Conservation (phyloP, 2,329 filamentous ascomycete genomes). For the Cordyceps cicadae region DNA sequence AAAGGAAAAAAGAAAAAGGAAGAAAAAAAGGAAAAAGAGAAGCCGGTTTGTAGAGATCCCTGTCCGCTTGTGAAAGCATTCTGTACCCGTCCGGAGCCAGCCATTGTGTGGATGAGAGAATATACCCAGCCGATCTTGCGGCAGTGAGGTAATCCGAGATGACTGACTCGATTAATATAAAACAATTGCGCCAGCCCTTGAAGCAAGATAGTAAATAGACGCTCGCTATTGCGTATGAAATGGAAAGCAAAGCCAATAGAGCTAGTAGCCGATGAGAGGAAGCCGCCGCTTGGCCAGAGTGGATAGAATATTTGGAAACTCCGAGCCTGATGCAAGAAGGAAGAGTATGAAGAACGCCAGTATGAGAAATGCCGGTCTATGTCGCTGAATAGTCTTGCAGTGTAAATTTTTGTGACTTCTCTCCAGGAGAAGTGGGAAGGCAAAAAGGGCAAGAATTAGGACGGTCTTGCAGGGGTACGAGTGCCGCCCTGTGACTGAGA, state of each 20-base stretch:
- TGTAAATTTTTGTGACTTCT: constrained; percentile 17
- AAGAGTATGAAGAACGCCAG: constrained; percentile 27
- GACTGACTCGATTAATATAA: constrained; percentile 24
- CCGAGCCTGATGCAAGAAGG: constrained; percentile 33
- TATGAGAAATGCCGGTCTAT: constrained; percentile 27
- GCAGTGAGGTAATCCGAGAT: constrained; percentile 27
- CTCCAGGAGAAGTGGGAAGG: constrained; percentile 20
- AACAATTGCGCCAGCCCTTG: constrained; percentile 18
- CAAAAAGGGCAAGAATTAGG: constrained; percentile 27
- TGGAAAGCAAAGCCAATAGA: constrained; percentile 28
- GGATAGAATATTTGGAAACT: constrained; percentile 30
- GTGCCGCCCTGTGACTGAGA: constrained; percentile 29
- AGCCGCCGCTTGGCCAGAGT: constrained; percentile 18
- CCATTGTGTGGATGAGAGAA: constrained; percentile 41
- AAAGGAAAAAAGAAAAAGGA: constrained; percentile 18
- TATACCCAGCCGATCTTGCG: constrained; percentile 41
- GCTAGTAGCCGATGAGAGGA: constrained; percentile 13
- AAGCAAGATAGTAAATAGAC: constrained; percentile 17
- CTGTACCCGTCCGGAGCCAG: constrained; percentile 43
- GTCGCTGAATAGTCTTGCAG: constrained; percentile 24
- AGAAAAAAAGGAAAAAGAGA: constrained; percentile 26
- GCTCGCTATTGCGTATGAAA: constrained; percentile 32
- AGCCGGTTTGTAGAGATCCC: constrained; percentile 36
- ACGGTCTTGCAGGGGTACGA: constrained; percentile 41
- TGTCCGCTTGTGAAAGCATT: constrained; percentile 47